A percentile compares a stretch with the other conserved stretches of the same genome.
These are phyloP conservation scores for Calonectria fujianensis DNA, from an alignment of 2,329 filamentous ascomycete genomes.

Conservation along the genomic window DNA sequence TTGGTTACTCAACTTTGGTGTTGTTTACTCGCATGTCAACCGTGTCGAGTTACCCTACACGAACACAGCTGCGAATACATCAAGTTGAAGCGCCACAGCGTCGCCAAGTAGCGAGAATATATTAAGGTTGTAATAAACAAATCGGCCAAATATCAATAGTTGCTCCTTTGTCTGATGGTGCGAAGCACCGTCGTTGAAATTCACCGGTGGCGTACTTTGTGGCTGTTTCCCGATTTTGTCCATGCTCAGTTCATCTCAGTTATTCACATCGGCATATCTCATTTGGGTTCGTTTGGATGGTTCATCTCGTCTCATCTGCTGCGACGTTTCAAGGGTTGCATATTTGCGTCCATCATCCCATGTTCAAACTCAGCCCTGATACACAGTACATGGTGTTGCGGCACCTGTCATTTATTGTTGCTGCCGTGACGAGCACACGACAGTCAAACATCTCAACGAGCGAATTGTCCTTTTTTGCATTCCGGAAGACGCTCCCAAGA, in stretches of 20 bases:
- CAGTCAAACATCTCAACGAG: not conserved
- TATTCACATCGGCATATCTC: not conserved
- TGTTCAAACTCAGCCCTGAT: slow-evolving; percentile 19
- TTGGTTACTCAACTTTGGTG: not conserved
- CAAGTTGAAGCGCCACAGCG: not conserved
- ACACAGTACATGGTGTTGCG: slow-evolving; percentile 2
- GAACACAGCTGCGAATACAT: not conserved
- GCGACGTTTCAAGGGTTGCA: slow-evolving; percentile 29
- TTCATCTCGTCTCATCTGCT: slow-evolving; percentile 28
- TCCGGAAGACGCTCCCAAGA: not conserved
- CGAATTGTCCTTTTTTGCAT: slow-evolving; percentile 13
- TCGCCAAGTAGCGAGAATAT: not conserved
- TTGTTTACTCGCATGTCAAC: not conserved
- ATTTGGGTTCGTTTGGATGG: not conserved
- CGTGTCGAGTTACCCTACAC: slow-evolving; percentile 3
- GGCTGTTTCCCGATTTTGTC: slow-evolving; percentile 25
- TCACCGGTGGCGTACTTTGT: slow-evolving; percentile 3
- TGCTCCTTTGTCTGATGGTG: not conserved
- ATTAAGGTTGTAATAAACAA: slow-evolving; percentile 7
- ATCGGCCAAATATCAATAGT: slow-evolving; percentile 15
- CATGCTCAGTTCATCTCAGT: not conserved
- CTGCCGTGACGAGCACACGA: slow-evolving; percentile 1
- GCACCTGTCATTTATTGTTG: not conserved
- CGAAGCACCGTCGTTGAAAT: slow-evolving; percentile 5
- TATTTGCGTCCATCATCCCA: slow-evolving; percentile 24